phyloP scores from a whole-genome alignment of 257 asterid genomes.

The Nicotiana tabacum region DNA sequence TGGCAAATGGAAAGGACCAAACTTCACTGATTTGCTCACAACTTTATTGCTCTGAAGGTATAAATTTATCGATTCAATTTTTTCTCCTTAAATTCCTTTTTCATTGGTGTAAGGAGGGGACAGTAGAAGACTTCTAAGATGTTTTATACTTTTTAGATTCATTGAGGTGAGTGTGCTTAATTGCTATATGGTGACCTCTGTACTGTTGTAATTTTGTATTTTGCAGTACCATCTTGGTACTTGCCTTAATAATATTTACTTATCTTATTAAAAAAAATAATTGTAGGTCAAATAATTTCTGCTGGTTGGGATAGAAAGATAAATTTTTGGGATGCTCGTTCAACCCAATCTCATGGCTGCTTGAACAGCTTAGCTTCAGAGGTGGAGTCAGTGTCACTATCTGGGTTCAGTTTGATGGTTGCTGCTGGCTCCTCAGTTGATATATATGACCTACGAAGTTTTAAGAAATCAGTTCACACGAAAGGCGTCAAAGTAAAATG shows the following conservation, averaged over 20 bases:
- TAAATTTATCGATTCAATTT: not conserved
- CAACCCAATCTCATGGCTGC: constrained; percentile 35
- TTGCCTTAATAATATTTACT: no score
- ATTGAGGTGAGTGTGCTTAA: no score
- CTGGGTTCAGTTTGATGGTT: constrained; percentile 56
- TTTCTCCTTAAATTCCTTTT: not conserved
- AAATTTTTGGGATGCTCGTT: constrained; percentile 76
- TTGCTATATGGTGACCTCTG: no score
- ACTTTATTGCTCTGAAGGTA: not conserved
- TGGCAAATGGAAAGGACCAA: not conserved
- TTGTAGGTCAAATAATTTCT: constrained; percentile 56
- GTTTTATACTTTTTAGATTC: no score
- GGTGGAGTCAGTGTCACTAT: constrained; percentile 70
- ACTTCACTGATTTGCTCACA: not conserved
- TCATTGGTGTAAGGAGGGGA: not conserved
- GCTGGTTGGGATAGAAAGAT: constrained; percentile 83
- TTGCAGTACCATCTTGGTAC: no score
- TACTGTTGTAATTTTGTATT: no score
- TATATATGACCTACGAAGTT: constrained; percentile 63
- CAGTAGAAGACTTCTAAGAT: no score
- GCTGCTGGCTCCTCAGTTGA: constrained; percentile 59
- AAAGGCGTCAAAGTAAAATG: constrained; percentile 55
- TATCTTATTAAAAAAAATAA: no score
- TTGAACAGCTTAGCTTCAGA: constrained; percentile 38
- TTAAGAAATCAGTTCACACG: constrained; percentile 29